Evolutionary conservation across 208 protist genomes (phyloP), one percentile per base, ranked within the genome.

Genomic region (Kentomonas sorsogonicus): DNA sequence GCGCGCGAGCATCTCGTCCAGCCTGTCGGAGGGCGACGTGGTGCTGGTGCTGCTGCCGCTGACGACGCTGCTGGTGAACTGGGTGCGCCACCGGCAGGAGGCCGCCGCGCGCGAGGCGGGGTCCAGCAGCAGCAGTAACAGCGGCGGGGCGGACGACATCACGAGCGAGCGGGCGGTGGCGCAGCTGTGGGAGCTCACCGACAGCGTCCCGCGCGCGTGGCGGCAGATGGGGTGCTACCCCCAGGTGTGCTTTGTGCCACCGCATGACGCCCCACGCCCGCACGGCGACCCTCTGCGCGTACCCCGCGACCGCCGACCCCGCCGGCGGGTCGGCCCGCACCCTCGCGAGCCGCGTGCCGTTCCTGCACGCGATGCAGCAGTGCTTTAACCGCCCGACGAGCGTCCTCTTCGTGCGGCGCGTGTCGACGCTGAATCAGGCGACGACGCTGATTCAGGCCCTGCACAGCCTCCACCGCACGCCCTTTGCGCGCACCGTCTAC

Each of bases 401-500:
- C 16, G 34, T 38, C 11, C 77, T 89, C 36, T 90, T 75, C 51
- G 22, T 93, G 4, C 63, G 52, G 29, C 79, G 75, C 38, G 58
- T 93, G 46, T 52, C 38, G 45, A 74, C 81, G 41, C 44, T 90
- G 31, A 68, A 67, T 7, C 58, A 68, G 16, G 56, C 73, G 15
- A 48, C 81, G 50, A 74, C 72, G 26, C 53, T 81, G 34, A 43
- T 86, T 23, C 43, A 60, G 26, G 79, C 83, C 10, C 53, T 94
- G 18, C 72, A 84, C 40, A 44, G 53, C 10, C 71, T 91, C 13
- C 51, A 72, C 23, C 43, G 59, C 15, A 87, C 79, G 22, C 54
- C 44, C 16, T 86, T 94, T 53, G 74, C 73, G 10, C 48, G 33
- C 25, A 80, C 79, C 30, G 50, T 94, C 30, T 83, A 86, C 59